Evolutionary conservation across 805 yeast species (phyloP), one percentile per base, ranked within the genome.

Genomic region (Kodamaea fukazawae): DNA sequence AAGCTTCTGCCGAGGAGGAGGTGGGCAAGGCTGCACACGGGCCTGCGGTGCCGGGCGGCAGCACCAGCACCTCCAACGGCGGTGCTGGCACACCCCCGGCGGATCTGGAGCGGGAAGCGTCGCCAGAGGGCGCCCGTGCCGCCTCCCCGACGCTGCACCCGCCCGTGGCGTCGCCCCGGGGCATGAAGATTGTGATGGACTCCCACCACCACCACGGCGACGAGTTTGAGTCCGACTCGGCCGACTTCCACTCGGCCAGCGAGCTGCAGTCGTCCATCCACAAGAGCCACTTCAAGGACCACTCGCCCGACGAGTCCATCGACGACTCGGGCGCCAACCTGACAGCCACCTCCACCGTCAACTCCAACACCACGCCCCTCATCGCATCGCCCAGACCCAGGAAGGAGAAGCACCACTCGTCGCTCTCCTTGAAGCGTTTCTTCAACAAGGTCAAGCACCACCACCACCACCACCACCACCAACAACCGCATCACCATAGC

Each of bases 361-460:
- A 27, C 37, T 18, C 31, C 32, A 30, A 23, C 29, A 12, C 10
- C 20, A 9, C 32, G 16, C 7, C 41, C 4, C 14, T 37, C 32
- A 27, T 12, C 9, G 15, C 37, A 3, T 22, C 32, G 3, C 18
- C 33, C 32, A 38, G 36, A 22, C 31, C 13, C 36, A 18, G 30
- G 12, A 25, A 38, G 20, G 38, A 40, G 29, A 36, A 49, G 15
- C 57, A 50, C 40, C 67, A 63, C 41, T 34, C 38, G 7, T 33
- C 38, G 3, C 54, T 59, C 37, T 56, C 63, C 13, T 56, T 79
- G 49, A 74, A 66, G 48, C 55, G 83, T 40, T 78, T 76, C 53
- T 70, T 79, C 56, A 75, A 76, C 52, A 77, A 74, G 45, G 58
- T 73, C 28, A 66, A 58, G 40, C 61, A 57, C 32, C 43, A 49